A percentile compares a stretch with the other conserved stretches of the same genome.
phyloP scores from a whole-genome alignment of 805 yeast species.

The Metschnikowia amazonensis region DNA sequence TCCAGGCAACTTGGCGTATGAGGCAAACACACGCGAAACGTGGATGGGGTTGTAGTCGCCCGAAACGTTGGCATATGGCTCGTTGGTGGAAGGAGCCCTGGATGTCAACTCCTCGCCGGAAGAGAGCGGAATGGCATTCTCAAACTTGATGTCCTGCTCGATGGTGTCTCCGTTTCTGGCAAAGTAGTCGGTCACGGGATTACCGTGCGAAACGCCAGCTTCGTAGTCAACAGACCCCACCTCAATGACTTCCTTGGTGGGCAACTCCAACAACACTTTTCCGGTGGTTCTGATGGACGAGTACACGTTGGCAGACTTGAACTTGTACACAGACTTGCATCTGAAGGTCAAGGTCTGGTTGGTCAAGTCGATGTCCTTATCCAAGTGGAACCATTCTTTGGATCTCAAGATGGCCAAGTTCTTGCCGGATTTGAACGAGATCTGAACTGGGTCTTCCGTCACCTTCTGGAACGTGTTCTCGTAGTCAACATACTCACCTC shows the following conservation, averaged over 20 bases:
- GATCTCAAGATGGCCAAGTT: conserved; percentile 91
- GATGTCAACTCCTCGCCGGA: conserved; percentile 57
- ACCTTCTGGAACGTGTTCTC: conserved; percentile 89
- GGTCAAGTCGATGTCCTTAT: conserved; percentile 63
- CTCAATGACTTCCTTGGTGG: conserved; percentile 83
- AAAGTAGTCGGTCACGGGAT: conserved; percentile 94
- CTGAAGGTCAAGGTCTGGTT: conserved; percentile 84
- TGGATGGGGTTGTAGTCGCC: conserved; percentile 99
- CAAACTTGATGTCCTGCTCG: conserved; percentile 90
- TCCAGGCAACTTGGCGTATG: conserved; percentile 91
- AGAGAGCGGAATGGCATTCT: conserved; percentile 82
- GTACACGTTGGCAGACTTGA: conserved; percentile 70
- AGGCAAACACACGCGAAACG: conserved; percentile 91
- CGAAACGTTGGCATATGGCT: conserved; percentile 93
- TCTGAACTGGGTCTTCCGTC: conserved; percentile 82
- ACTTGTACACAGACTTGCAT: conserved; percentile 78
- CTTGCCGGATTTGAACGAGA: conserved; percentile 67
- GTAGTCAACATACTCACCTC: conserved; percentile 86
- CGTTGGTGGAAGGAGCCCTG: conserved; percentile 93
- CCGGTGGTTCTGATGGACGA: conserved; percentile 82
- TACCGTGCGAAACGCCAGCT: conserved; percentile 92
- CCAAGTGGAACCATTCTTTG: conserved; percentile 96
- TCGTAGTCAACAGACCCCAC: conserved; percentile 81
- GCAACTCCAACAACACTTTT: conserved; percentile 79
- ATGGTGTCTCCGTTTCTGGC: conserved; percentile 87